Evolutionary conservation across 139 green algal species (phyloP), one percentile per base, ranked within the genome.

Genomic region (Chlamydomonas schloesseri): DNA sequence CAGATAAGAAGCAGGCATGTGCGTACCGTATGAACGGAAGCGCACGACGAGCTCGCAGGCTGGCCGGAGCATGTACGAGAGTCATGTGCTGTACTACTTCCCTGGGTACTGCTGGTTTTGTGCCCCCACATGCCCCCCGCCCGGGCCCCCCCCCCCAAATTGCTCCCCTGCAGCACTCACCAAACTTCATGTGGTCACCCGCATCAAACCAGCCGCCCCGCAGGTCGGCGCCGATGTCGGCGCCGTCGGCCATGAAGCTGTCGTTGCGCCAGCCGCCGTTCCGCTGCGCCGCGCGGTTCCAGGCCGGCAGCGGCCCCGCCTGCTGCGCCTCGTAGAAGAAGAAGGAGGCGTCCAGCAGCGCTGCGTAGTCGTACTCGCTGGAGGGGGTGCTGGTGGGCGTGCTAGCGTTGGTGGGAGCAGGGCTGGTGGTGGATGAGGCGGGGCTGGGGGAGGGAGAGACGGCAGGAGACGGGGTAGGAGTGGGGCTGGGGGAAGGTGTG

Each of bases 191-290:
- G 42, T 50, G 42, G 42, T 50, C 42, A 13, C 93, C 93, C 31
- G 88, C 90, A 69, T 95, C 93, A 71, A 95, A 94, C 82, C 89
- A 96, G 29, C 90, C 91, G 24, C 90, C 90, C 0, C 73, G 29
- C 53, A 96, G 88, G 81, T 93, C 74, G 20, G 84, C 47, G 57
- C 89, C 90, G 36, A 85, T 71, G 58, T 83, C 83, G 28, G 68
- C 73, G n/a, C 83, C 88, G 46, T 91, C 88, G 11, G 81, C 60
- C 33, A 89, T 24, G 28, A 83, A 86, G 23, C 76, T 71, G 8
- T 60, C 57, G 33, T 82, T 60, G 3, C 57, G 75, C 75, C 58
- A 82, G 31, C 58, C 75, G 24, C 75, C 75, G 14, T 82, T 71
- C 58, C 34, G 42, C 11, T 60, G 36, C 10, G 18, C 58, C 6